A percentile compares a stretch with the other conserved stretches of the same genome.
Evolutionary conservation across 495 filamentous ascomycete species (phyloP).

Genomic region (Xylaria cubensis): DNA sequence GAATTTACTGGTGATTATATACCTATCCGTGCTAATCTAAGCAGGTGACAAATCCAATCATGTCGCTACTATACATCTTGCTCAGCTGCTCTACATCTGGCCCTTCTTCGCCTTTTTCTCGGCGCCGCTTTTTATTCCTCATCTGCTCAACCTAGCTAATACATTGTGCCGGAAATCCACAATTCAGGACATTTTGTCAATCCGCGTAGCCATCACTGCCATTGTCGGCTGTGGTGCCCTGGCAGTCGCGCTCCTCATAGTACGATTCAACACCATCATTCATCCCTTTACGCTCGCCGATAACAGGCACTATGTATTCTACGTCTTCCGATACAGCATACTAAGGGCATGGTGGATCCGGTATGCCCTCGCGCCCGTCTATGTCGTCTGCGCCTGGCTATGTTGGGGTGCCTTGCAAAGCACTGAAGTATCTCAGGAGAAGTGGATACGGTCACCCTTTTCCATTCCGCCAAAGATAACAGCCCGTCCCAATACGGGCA

Average conservation of each 20-base stretch:
- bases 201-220: not conserved
- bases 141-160: conserved; percentile 24
- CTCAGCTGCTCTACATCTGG: conserved; percentile 96
- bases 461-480: not conserved
- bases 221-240: conserved; percentile 43
- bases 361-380: conserved; percentile 67
- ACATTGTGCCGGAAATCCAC: conserved; percentile 1
- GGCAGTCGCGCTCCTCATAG: conserved; percentile 58
- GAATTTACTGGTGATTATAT: no score
- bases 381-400: conserved; percentile 65
- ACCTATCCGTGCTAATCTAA: conserved; percentile 25
- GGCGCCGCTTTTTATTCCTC: conserved; percentile 70
- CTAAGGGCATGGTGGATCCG: conserved; percentile 65
- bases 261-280: conserved; percentile 87
- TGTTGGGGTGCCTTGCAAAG: conserved; percentile 57
- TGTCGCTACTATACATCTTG: conserved; percentile 81
- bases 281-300: conserved; percentile 97
- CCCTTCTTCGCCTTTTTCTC: conserved; percentile 90
- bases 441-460: conserved; percentile 25
- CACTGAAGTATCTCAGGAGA: conserved; percentile 1
- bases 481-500: not conserved
- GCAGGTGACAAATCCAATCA: conserved; percentile 93
- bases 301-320: conserved; percentile 97
- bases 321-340: conserved; percentile 87
- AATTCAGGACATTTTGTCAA: not conserved